A percentile compares a stretch with the other conserved stretches of the same genome.
Conservation (phyloP, 495 filamentous ascomycete species). For the Xylaria nigripes region DNA sequence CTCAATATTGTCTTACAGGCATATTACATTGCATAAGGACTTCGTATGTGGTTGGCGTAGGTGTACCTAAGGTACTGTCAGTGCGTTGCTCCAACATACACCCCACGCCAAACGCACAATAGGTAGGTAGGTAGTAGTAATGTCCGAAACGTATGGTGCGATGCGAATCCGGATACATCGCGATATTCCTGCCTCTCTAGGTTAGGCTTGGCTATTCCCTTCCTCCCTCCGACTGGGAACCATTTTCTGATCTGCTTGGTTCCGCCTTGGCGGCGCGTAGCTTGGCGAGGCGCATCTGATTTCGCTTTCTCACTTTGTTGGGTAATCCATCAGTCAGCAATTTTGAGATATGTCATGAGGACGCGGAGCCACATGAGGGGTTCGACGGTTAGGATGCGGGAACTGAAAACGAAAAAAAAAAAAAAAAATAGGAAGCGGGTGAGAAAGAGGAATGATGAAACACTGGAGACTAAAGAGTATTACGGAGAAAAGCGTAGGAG, state of each 20-base stretch:
- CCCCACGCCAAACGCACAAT: not conserved
- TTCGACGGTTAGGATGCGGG: too few species aligned
- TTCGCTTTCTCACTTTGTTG: constrained; percentile 55
- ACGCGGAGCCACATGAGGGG: not conserved
- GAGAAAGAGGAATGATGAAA: too few species aligned
- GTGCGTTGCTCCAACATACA: not conserved
- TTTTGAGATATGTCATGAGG: not conserved
- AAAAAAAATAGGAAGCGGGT: too few species aligned
- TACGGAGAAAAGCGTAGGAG: too few species aligned
- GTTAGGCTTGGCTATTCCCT: not conserved
- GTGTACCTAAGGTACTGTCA: too few species aligned
- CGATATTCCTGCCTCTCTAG: not conserved
- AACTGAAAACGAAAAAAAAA: not conserved
- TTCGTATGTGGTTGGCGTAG: too few species aligned
- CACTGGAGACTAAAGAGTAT: too few species aligned
- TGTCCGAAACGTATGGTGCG: not conserved
- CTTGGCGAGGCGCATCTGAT: constrained; percentile 50
- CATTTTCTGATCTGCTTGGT: not conserved
- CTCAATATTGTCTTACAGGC: too few species aligned
- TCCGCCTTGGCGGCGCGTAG: constrained; percentile 34
- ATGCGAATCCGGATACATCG: not conserved
- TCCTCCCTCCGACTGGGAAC: not conserved
- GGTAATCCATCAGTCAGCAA: not conserved
- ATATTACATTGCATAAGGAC: too few species aligned
- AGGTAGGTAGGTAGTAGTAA: too few species aligned